Percentiles rank a stretch among this genome's conserved stretches.
phyloP scores from a whole-genome alignment of 306 rosid genomes.

The Purshia tridentata region DNA sequence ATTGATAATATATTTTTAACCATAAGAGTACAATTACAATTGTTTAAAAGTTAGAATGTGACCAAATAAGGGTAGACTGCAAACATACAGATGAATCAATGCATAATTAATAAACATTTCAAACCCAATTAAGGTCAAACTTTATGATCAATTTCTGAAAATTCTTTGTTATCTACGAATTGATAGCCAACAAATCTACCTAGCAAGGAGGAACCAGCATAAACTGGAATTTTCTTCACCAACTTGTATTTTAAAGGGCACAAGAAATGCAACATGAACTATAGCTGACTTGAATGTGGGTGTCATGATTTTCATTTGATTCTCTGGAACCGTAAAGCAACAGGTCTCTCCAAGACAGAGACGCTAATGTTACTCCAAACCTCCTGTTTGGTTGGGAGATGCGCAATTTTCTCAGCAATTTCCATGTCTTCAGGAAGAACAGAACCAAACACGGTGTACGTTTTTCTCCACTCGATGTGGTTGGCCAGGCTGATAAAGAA shows the following conservation, averaged over 20 bases:
- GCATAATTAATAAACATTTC: not conserved
- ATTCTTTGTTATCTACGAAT: not conserved
- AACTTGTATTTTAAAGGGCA: not conserved
- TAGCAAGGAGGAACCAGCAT: no score
- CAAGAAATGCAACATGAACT: not conserved
- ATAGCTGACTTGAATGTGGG: not conserved
- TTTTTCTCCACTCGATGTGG: constrained; percentile 64
- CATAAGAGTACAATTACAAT: no score
- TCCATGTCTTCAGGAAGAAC: constrained; percentile 66
- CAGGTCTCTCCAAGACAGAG: constrained; percentile 57
- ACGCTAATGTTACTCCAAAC: constrained; percentile 54
- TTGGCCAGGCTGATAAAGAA: constrained; percentile 80
- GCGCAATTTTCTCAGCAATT: constrained; percentile 57
- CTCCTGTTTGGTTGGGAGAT: constrained; percentile 53
- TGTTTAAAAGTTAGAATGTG: no score
- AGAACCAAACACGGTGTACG: constrained; percentile 63
- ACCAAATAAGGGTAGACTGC: no score
- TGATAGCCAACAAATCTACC: not conserved
- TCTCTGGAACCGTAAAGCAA: constrained; percentile 39
- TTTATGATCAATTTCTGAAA: not conserved
- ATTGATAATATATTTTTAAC: no score
- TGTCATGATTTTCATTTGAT: constrained; percentile 26
- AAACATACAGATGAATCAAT: no score
- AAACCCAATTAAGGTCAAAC: not conserved
- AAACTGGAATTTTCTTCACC: not conserved